These are phyloP conservation scores for Termitomyces titanicus DNA, from an alignment of 768 basidiomycete genomes.

Conservation along the genomic window DNA sequence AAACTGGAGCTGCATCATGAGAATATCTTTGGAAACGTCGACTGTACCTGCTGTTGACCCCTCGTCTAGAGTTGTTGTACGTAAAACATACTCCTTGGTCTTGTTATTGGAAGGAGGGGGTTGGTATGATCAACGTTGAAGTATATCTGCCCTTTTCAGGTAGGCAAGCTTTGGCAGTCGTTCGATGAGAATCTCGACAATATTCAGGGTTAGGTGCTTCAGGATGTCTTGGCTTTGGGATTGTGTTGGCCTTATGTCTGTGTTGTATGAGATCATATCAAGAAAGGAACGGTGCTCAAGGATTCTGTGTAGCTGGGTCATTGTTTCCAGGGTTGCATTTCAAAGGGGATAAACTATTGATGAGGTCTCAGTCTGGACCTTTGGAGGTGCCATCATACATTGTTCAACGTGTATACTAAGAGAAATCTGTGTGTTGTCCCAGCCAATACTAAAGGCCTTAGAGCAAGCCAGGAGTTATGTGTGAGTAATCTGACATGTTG, in stretches of 20 bases:
- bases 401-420: neutral
- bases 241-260: neutral
- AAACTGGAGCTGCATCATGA: neutral
- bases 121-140: neutral
- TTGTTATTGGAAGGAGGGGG: neutral
- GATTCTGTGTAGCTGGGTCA: neutral
- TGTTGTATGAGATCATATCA: neutral
- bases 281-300: neutral
- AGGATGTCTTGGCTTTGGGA: neutral
- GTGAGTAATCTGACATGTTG: neutral
- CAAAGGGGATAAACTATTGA: neutral
- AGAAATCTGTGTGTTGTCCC: neutral
- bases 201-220: neutral
- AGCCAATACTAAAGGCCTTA: neutral
- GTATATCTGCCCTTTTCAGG: neutral
- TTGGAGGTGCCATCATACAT: neutral
- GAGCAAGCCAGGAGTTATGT: no score
- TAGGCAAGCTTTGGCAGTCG: neutral
- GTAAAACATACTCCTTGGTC: neutral
- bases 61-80: neutral
- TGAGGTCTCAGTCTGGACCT: neutral
- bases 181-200: neutral
- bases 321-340: neutral
- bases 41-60: neutral
- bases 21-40: neutral